Conservation (phyloP, 768 basidiomycete genomes). For the Podaxis sp. region DNA sequence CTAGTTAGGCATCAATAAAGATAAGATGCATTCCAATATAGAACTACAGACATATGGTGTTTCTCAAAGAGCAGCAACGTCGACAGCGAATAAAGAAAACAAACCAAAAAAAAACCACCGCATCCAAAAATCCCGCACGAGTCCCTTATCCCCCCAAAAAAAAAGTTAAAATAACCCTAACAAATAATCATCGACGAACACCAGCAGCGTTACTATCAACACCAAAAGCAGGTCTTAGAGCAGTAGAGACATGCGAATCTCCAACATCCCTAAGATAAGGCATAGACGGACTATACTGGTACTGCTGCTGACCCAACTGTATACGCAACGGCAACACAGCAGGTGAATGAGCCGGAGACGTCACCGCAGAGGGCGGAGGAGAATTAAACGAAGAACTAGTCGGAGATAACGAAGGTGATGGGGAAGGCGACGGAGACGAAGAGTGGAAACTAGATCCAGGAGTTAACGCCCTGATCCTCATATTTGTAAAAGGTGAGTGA, state of each 20-base stretch:
- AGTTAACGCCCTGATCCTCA: slow-evolving; percentile 8
- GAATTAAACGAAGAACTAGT: not conserved
- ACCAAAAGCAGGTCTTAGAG: slow-evolving; percentile 29
- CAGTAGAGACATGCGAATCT: slow-evolving; percentile 30
- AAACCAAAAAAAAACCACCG: not conserved
- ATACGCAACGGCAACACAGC: not conserved
- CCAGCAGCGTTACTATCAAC: not conserved
- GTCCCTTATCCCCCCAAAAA: not conserved
- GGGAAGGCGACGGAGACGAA: slow-evolving; percentile 17
- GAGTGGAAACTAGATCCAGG: slow-evolving; percentile 17
- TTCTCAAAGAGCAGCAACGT: not conserved
- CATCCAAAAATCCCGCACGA: not conserved
- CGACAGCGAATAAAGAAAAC: not conserved
- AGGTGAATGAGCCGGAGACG: slow-evolving; percentile 9
- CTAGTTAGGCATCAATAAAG: not conserved
- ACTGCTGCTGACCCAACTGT: not conserved
- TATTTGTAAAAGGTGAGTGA: not conserved
- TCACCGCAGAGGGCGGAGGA: slow-evolving; percentile 4
- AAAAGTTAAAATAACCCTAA: not conserved
- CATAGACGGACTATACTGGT: slow-evolving; percentile 25
- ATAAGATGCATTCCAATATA: not conserved
- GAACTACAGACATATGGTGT: not conserved
- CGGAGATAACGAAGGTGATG: slow-evolving; percentile 16
- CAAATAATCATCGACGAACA: not conserved
- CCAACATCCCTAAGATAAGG: slow-evolving; percentile 26